Evolutionary conservation across 345 rosid species (phyloP).

Genomic region (Clarkia xantiana): DNA sequence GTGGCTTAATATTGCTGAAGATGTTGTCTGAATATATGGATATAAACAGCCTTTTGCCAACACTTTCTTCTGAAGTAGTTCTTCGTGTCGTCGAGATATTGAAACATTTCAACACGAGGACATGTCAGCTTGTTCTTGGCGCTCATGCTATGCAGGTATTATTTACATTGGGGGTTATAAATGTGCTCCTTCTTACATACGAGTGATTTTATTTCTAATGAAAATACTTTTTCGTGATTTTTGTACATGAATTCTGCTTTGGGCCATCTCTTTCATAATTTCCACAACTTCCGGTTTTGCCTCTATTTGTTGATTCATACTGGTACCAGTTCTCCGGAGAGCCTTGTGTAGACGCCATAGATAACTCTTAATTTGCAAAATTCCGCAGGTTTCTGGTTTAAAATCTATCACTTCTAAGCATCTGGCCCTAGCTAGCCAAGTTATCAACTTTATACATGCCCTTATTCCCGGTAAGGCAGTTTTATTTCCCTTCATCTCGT

Average conservation of each 20-base stretch:
- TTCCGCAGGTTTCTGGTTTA: conserved; percentile 78
- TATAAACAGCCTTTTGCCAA: conserved; percentile 68
- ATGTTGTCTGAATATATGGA: conserved; percentile 94
- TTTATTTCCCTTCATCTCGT: background rate
- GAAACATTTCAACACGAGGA: conserved; percentile 88
- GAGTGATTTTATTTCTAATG: no score
- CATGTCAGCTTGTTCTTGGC: conserved; percentile 95
- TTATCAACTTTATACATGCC: conserved; percentile 63
- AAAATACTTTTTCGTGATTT: no score
- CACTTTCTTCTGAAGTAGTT: conserved; percentile 77
- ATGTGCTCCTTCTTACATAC: background rate
- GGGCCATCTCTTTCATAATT: no score
- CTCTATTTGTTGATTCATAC: no score
- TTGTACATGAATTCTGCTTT: no score
- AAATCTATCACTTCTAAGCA: conserved; percentile 96
- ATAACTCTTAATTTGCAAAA: background rate
- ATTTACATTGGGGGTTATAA: background rate
- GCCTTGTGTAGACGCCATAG: background rate
- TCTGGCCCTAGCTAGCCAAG: conserved; percentile 98
- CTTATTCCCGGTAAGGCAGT: conserved; percentile 77
- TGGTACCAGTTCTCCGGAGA: no score
- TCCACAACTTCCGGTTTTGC: no score
- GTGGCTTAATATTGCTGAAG: conserved; percentile 95
- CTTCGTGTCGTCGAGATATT: conserved; percentile 86
- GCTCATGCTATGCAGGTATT: conserved; percentile 98